phyloP scores from a whole-genome alignment of 225 moss, liverwort and hornwort genomes.

The Anthoceros angustus region DNA sequence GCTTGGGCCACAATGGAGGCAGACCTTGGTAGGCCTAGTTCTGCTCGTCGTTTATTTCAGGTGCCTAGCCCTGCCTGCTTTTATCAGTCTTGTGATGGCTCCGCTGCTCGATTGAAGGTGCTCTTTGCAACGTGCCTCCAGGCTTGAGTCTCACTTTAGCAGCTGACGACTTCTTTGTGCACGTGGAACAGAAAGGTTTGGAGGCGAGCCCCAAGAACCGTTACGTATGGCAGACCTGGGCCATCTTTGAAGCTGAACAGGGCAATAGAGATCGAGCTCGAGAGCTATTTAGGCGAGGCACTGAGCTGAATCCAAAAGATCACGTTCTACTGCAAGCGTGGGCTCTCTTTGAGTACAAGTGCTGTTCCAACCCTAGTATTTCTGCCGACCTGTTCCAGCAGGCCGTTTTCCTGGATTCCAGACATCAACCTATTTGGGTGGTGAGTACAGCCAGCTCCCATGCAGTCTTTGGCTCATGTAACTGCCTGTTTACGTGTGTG shows the following conservation, averaged over 20 bases:
- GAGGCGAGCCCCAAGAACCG: conserved; percentile 96
- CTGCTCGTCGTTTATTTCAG: conserved; percentile 84
- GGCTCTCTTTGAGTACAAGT: conserved; percentile 82
- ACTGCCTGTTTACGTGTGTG: neutral
- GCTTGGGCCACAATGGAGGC: conserved; percentile 96
- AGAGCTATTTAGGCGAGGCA: conserved; percentile 76
- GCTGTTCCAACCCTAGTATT: conserved; percentile 39
- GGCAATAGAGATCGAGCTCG: conserved; percentile 79
- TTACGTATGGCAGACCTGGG: conserved; percentile 98
- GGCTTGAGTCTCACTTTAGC: neutral
- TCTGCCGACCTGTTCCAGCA: conserved; percentile 61
- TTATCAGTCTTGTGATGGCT: neutral
- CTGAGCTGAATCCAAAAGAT: conserved; percentile 69
- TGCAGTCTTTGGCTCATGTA: neutral
- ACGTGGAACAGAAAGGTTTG: conserved; percentile 55
- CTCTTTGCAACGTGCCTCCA: neutral
- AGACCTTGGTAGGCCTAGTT: conserved; percentile 36
- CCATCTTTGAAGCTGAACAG: conserved; percentile 75
- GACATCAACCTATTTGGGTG: conserved; percentile 91
- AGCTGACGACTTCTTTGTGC: neutral
- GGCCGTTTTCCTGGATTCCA: conserved; percentile 48
- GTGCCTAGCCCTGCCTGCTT: conserved; percentile 12
- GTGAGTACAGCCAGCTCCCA: conserved; percentile 27
- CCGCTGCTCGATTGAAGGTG: too few species aligned
- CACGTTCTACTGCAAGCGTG: conserved; percentile 74